Evolutionary conservation across 768 basidiomycete genomes (phyloP).

Genomic region (Dentipellis fragilis): DNA sequence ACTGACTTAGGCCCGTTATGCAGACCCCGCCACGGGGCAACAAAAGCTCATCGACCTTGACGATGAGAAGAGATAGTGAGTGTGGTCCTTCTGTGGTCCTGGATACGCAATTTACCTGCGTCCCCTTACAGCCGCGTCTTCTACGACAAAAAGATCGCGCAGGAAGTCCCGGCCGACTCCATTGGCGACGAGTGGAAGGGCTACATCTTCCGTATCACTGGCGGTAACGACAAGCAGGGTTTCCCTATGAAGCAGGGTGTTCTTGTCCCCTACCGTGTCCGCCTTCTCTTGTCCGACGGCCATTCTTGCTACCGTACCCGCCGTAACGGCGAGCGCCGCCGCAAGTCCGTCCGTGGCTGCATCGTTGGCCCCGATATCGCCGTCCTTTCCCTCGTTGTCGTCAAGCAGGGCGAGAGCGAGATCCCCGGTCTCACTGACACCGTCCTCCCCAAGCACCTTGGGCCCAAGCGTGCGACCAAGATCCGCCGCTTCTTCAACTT

Average conservation of each 20-base stretch:
- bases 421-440: slow-evolving; percentile 88
- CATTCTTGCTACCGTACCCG: slow-evolving; percentile 97
- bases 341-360: slow-evolving; percentile 98
- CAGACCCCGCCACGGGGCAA: slow-evolving; percentile 93
- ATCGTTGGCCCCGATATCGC: slow-evolving; percentile 96
- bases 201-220: slow-evolving; percentile 93
- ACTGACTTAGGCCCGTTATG: background rate
- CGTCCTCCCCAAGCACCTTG: slow-evolving; percentile 89
- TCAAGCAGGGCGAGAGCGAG: slow-evolving; percentile 90
- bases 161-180: slow-evolving; percentile 86
- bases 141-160: slow-evolving; percentile 94
- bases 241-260: slow-evolving; percentile 99
- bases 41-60: slow-evolving; percentile 96
- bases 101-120: background rate
- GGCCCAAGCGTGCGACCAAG: slow-evolving; percentile 96
- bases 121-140: slow-evolving; percentile 65
- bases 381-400: slow-evolving; percentile 86
- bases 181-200: slow-evolving; percentile 96
- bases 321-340: slow-evolving; percentile 91
- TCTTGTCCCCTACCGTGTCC: slow-evolving; percentile 86
- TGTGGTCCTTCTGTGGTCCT: background rate
- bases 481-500: slow-evolving; percentile 97
- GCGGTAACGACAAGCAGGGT: slow-evolving; percentile 97
- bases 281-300: slow-evolving; percentile 87
- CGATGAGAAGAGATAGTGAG: slow-evolving; percentile 80